phyloP scores from a whole-genome alignment of 129 eudicot genomes.

The Centrapalus pauciflorus region DNA sequence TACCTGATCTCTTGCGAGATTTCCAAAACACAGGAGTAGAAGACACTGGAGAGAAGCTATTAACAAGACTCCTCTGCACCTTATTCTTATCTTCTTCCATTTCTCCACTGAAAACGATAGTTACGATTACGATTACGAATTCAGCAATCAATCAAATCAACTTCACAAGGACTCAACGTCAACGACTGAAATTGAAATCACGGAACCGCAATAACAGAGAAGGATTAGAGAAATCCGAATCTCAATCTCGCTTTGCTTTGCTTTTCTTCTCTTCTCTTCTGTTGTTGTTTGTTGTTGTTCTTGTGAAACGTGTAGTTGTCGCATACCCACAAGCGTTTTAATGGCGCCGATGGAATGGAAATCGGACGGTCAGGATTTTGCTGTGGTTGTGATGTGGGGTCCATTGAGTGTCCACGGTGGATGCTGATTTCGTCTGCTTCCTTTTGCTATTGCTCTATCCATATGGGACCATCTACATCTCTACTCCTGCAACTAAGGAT shows the following conservation, averaged over 20 bases:
- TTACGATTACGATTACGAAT: neutral
- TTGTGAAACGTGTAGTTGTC: constrained; percentile 25
- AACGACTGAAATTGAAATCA: neutral
- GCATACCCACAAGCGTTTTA: constrained; percentile 18
- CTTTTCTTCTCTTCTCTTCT: neutral
- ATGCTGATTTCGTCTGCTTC: constrained; percentile 8
- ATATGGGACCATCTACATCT: constrained; percentile 23
- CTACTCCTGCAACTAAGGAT: constrained; percentile 11
- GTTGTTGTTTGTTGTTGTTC: constrained; percentile 5
- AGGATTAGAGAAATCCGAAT: neutral
- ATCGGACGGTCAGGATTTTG: constrained; percentile 38
- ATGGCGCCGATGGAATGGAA: constrained; percentile 20
- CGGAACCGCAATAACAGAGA: neutral
- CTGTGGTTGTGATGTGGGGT: neutral
- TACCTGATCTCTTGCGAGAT: constrained; percentile 55
- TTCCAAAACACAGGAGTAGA: constrained; percentile 60
- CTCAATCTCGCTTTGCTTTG: neutral
- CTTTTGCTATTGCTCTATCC: constrained; percentile 9
- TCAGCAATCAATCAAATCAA: constrained; percentile 9
- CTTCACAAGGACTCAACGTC: neutral
- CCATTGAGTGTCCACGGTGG: constrained; percentile 5
- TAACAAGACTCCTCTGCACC: constrained; percentile 7
- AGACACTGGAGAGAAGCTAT: constrained; percentile 51
- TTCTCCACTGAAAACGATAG: neutral
- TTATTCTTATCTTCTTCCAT: constrained; percentile 39